Base-by-base conservation (phyloP, 495 filamentous ascomycete genomes). In the Trichocladium uniseriatum region DNA sequence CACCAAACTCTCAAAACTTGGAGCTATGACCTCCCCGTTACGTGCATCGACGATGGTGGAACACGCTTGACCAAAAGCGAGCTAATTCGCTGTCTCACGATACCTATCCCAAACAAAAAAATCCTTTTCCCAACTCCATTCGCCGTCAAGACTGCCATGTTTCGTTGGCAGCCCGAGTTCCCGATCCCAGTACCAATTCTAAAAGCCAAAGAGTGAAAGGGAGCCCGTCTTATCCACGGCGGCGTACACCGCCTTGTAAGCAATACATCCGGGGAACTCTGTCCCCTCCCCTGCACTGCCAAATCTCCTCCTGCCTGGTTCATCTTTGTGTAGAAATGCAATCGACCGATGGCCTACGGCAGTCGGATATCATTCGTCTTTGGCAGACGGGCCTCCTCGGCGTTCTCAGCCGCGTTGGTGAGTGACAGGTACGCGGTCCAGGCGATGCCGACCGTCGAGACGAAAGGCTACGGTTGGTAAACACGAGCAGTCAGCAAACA, bases 401-500 rank as follows among this genome's bases (percentile, higher is more conserved):
- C 68, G 22, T 94, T 83, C 43, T 91, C 89, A 0, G 90, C 69
- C 21, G 90, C 84, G 64, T 97, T 99, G 46, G 87, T 92, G 5
- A 99, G 76, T 0, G 90, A 96, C 21, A 99, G 79, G 64, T 96
- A 99, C 19, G 89, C 90, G n/a, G 94, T 99, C 94, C 94, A 99
- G 39, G 89, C 89, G 56, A 99, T 96, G 76, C 94, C 94, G 48
- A 99, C 71, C 21, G 86, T 91, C 4, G 90, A 95, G 11, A 96
- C 94, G 62, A 99, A 96, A 2, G 94, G 94, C 92, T 97, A 53
- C 32, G 21, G n/a, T n/a, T n/a, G n/a, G n/a, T n/a, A n/a, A n/a
- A n/a, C n/a, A n/a, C n/a, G n/a, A n/a, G n/a, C n/a, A n/a, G n/a
- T n/a, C 39, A 29, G 27, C 10, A 15, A 38, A 11, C 2, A 45